Evolutionary conservation across 2,329 filamentous ascomycete species (phyloP).

Genomic region (Ophiocordyceps sinensis): DNA sequence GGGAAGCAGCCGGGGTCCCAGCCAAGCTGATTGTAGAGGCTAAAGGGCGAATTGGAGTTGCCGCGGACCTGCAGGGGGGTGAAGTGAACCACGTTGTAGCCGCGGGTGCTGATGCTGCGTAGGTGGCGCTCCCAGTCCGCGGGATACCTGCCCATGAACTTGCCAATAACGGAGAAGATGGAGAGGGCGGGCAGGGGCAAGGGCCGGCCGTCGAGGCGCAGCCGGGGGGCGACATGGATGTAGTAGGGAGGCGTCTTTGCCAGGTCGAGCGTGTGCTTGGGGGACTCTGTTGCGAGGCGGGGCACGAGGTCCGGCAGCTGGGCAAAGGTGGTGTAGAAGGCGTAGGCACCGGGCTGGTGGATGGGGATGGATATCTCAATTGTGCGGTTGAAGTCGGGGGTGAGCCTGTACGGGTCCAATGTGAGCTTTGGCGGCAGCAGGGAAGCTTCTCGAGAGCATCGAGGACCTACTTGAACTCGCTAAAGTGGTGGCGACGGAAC

Average conservation of each 20-base stretch:
- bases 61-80: conserved; percentile 84
- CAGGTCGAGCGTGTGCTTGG: conserved; percentile 24
- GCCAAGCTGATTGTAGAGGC: conserved; percentile 77
- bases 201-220: conserved; percentile 58
- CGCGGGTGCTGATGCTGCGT: conserved; percentile 71
- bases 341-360: conserved; percentile 70
- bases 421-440: neutral
- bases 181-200: conserved; percentile 79
- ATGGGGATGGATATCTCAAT: conserved; percentile 85
- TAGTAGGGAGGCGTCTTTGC: conserved; percentile 71
- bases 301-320: conserved; percentile 56
- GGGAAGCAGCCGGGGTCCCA: conserved; percentile 80
- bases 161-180: conserved; percentile 87
- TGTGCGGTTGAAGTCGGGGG: conserved; percentile 82
- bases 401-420: conserved; percentile 41
- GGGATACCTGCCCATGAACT: conserved; percentile 93
- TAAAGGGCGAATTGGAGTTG: conserved; percentile 90
- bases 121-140: conserved; percentile 83
- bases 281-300: conserved; percentile 9
- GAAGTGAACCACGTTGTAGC: conserved; percentile 99
- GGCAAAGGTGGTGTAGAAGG: conserved; percentile 86
- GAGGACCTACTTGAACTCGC: conserved; percentile 67
- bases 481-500: conserved; percentile 68
- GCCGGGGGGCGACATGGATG: conserved; percentile 77
- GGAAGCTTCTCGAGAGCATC: neutral